Percentiles rank a stretch among this genome's conserved stretches.
Evolutionary conservation across 352 stramenopile species (phyloP).

Genomic region (Phytophthora agathidicida): DNA sequence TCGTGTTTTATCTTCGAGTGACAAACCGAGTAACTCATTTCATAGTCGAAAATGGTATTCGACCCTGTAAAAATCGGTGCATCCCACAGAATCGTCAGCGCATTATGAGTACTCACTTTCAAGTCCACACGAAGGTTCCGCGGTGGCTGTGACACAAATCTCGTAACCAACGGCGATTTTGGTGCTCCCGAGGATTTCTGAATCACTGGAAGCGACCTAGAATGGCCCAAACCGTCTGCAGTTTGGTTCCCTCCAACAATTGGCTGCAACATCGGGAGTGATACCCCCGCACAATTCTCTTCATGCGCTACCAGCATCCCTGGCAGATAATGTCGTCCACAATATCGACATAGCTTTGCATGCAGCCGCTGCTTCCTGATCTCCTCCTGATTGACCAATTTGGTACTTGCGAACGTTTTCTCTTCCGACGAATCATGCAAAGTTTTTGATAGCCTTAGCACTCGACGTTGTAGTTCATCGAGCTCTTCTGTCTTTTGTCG

Average conservation of each 20-base stretch:
- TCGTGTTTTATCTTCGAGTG: slow-evolving; percentile 16
- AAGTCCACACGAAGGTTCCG: slow-evolving; percentile 52
- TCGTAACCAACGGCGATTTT: slow-evolving; percentile 4
- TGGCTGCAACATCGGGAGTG: slow-evolving; percentile 1
- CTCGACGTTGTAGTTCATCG: slow-evolving; percentile 50
- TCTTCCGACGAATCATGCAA: slow-evolving; percentile 45
- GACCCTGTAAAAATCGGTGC: slow-evolving; percentile 77
- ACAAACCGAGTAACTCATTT: slow-evolving; percentile 49
- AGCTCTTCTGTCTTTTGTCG: slow-evolving; percentile 55
- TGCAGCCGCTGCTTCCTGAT: slow-evolving; percentile 42
- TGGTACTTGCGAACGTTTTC: slow-evolving; percentile 51
- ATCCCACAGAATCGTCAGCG: slow-evolving; percentile 60
- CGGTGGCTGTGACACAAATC: slow-evolving; percentile 71
- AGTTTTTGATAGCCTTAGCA: slow-evolving; percentile 48
- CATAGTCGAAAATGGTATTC: slow-evolving; percentile 68
- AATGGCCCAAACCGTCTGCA: slow-evolving; percentile 17
- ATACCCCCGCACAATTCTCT: slow-evolving; percentile 21
- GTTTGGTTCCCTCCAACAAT: slow-evolving; percentile 31
- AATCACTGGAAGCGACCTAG: slow-evolving; percentile 1
- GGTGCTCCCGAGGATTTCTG: neutral
- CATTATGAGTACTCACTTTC: slow-evolving; percentile 44
- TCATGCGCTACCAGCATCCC: slow-evolving; percentile 38
- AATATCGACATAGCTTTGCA: slow-evolving; percentile 35
- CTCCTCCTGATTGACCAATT: slow-evolving; percentile 41
- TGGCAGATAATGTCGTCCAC: slow-evolving; percentile 41